These are phyloP conservation scores for Scheffersomyces quercinus DNA, from an alignment of 1,139 yeast species.

Conservation along the genomic window DNA sequence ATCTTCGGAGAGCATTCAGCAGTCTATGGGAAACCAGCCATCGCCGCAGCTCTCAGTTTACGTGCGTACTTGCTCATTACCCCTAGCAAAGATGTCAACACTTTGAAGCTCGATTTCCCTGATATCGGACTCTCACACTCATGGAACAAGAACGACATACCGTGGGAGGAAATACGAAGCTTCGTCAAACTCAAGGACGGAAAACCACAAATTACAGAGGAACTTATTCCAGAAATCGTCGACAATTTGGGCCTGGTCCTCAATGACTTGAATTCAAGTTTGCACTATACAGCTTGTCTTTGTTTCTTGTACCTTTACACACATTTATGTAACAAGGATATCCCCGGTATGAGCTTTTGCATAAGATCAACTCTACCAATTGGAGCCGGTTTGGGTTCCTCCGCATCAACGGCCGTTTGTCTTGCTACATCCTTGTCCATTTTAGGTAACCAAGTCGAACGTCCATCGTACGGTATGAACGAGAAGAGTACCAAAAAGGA, in stretches of 20 bases:
- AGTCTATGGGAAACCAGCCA: constrained; percentile 88
- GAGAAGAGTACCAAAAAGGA: constrained; percentile 35
- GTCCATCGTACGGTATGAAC: constrained; percentile 27
- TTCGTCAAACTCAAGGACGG: constrained; percentile 21
- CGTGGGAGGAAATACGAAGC: constrained; percentile 51
- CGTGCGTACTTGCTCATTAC: constrained; percentile 76
- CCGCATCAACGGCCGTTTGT: constrained; percentile 89
- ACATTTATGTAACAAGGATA: constrained; percentile 50
- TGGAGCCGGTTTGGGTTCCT: constrained; percentile 96
- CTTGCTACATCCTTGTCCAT: constrained; percentile 72
- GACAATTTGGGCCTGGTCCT: constrained; percentile 48
- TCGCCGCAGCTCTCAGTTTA: constrained; percentile 83
- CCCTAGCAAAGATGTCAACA: constrained; percentile 35
- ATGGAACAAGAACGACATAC: constrained; percentile 64
- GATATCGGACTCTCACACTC: constrained; percentile 67
- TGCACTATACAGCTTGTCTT: constrained; percentile 80
- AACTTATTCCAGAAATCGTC: constrained; percentile 61
- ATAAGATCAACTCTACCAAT: constrained; percentile 87
- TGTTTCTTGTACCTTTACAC: constrained; percentile 80
- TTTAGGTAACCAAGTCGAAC: constrained; percentile 55
- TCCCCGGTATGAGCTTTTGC: constrained; percentile 57
- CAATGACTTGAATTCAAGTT: constrained; percentile 46
- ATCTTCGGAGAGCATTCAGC: constrained; percentile 97
- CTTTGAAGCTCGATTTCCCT: constrained; percentile 72
- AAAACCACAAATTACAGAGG: constrained; percentile 49